Base-by-base conservation (phyloP, 2,329 filamentous ascomycete species). In the Hymenotorrendiella dingleyae region DNA sequence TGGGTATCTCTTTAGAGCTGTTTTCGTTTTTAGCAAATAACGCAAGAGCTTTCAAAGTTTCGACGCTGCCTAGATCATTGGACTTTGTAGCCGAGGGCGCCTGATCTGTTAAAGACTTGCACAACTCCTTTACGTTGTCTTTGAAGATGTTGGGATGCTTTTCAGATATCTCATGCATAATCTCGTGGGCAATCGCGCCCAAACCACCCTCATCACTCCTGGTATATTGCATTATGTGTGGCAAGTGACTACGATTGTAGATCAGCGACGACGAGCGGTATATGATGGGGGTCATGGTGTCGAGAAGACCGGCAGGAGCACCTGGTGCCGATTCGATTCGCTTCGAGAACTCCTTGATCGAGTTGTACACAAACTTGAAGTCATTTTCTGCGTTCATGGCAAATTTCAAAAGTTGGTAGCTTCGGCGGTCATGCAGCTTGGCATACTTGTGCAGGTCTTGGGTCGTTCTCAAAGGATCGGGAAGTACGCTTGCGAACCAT, bases 241-340 rank as follows among this genome's bases (percentile, higher is more conserved):
- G 81, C 14, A 98, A 81, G 61, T 98, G 90, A 61, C 91, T 97
- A 58, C 86, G 82, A 67, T 96, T 98, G 68, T 94, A 96, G 52
- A 95, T 77, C 50, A 98, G 74, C 45, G 87, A 82, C 24, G 87
- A 84, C 42, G 83, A 83, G 32, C 88, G 81, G 61, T 94, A 95
- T 4, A 97, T 69, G 12, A 98, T 71, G 4, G 89, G 85, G 5
- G 83, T 77, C 20, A 98, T 63, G 0, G 88, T 94, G 26, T 94
- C 87, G 3, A 94, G 67, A 35, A 93, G 72, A 21, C 71, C 69
- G n/a, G 64, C 56, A n/a, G 69, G 62, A 49, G 77, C 64, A 41
- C 75, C 73, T 34, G 82, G 71, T 17, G 78, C 78, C 41, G 78
- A 74, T 54, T 90, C 84, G 26, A 94, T 74, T 45, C 89, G 82